These are phyloP conservation scores for Clathrus columnatus DNA, from an alignment of 768 basidiomycete genomes.

Conservation along the genomic window DNA sequence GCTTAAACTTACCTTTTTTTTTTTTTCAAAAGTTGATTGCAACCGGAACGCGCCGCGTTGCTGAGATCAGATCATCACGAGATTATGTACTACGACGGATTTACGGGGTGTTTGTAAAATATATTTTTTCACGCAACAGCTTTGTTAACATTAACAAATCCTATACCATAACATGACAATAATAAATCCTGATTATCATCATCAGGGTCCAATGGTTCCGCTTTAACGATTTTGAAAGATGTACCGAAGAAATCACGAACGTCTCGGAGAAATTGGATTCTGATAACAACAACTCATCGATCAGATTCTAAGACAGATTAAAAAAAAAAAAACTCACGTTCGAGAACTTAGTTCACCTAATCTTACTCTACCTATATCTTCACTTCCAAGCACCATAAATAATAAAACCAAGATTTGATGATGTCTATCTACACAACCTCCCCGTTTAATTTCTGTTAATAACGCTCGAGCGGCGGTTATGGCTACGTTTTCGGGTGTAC, in stretches of 20 bases:
- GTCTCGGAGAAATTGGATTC: conserved; percentile 89
- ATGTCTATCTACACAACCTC: conserved; percentile 86
- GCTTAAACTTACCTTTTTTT: too few relatives aligned
- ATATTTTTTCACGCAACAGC: conserved; percentile 43
- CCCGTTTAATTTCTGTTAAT: conserved; percentile 65
- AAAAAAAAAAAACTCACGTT: conserved; percentile 46
- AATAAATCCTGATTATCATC: conserved; percentile 48
- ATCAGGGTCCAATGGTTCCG: conserved; percentile 38
- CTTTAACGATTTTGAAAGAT: conserved; percentile 80
- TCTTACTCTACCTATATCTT: conserved; percentile 86
- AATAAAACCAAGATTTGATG: conserved; percentile 82
- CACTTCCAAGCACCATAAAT: conserved; percentile 94
- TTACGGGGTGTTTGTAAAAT: not conserved
- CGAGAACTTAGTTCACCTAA: conserved; percentile 78
- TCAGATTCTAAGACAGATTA: not conserved
- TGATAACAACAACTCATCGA: conserved; percentile 22
- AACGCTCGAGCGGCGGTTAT: conserved; percentile 71
- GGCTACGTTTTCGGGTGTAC: conserved; percentile 90
- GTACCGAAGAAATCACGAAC: conserved; percentile 77
- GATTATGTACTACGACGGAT: not conserved
- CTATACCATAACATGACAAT: conserved; percentile 87
- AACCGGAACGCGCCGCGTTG: too few relatives aligned
- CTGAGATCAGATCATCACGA: too few relatives aligned
- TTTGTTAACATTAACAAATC: conserved; percentile 84
- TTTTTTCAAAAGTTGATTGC: too few relatives aligned